Evolutionary conservation across 176 grass and related monocot species (phyloP), one percentile per base, ranked within the genome.

Genomic region (Cocos nucifera): DNA sequence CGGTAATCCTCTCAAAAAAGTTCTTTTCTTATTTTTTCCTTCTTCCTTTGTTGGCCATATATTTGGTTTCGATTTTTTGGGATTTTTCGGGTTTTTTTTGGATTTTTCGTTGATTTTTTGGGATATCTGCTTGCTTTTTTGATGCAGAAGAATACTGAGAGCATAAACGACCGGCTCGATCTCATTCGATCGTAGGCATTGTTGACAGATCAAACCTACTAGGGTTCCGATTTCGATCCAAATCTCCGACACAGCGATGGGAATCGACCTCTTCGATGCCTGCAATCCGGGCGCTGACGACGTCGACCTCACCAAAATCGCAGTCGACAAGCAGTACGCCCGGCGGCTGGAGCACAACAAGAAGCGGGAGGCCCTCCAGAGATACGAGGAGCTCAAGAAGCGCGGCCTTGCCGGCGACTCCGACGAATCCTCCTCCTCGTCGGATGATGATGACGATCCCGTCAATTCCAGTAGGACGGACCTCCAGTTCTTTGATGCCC

Each of bases 111-210:
- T 58, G 2, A 53, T 62, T 73, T 39, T 22, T 49, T 5, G 28
- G 28, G 28, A 30, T 30, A 6, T 56, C 73, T 26, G 70, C 21
- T 90, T 53, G 30, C 4, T 44, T 90, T 53, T 53, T 16, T 53
- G 23, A 58, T 79, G 81, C 74, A 98, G 93, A 98, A 92, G 93
- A 98, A 89, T 77, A 72, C 79, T n/a, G 93, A 98, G 63, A 89
- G 58, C 82, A 98, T 98, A 76, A 98, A 92, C 84, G 89, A 85
- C 81, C 80, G 86, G 67, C 73, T 98, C 49, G 87, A 86, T 66
- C 84, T 98, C 39, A 88, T 98, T 59, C 32, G 32, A 10, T 39
- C 7, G 6, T 10, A 6, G 29, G 8, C 29, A 8, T 39, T 39
- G 1, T 28, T 28, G 0, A 28, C 4, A 28, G 27, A 28, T 25